phyloP scores from a whole-genome alignment of 2,329 filamentous ascomycete species.

The Aspergillus sp. region DNA sequence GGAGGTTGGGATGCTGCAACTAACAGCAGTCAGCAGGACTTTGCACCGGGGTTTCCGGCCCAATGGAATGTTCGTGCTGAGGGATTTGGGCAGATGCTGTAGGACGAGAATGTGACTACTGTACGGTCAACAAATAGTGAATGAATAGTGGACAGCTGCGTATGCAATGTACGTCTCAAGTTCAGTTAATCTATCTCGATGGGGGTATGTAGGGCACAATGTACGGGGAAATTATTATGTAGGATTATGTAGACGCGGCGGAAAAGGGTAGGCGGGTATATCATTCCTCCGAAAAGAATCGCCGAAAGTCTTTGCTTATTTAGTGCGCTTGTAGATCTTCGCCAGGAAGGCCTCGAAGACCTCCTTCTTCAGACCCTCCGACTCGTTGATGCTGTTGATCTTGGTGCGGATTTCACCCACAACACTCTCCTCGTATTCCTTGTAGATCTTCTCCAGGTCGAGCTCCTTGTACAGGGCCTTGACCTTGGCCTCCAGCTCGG shows the following conservation, averaged over 20 bases:
- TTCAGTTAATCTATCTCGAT: conserved; percentile 9
- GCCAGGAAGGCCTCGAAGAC: conserved; percentile 86
- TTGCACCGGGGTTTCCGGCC: background rate
- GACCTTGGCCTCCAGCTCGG: conserved; percentile 75
- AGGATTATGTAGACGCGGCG: conserved; percentile 3
- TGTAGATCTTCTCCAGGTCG: conserved; percentile 78
- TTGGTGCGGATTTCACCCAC: conserved; percentile 74
- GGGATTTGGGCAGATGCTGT: background rate
- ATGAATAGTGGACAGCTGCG: background rate
- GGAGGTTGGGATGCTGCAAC: conserved; percentile 54
- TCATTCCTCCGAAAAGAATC: conserved; percentile 4
- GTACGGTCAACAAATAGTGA: background rate
- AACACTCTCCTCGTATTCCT: conserved; percentile 84
- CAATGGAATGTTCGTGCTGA: background rate
- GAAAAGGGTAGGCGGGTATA: conserved; percentile 3
- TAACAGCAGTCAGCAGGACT: background rate
- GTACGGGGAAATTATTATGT: background rate
- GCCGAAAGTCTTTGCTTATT: conserved; percentile 61
- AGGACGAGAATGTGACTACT: background rate
- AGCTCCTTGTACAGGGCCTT: conserved; percentile 89
- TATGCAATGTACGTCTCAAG: background rate
- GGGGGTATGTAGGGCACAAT: conserved; percentile 7
- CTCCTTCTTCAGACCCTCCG: conserved; percentile 81
- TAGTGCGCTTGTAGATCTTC: conserved; percentile 99
- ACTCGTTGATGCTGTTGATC: conserved; percentile 82